These are phyloP conservation scores for Irpex rosettiformis DNA, from an alignment of 1,284 basidiomycete genomes.

Conservation along the genomic window DNA sequence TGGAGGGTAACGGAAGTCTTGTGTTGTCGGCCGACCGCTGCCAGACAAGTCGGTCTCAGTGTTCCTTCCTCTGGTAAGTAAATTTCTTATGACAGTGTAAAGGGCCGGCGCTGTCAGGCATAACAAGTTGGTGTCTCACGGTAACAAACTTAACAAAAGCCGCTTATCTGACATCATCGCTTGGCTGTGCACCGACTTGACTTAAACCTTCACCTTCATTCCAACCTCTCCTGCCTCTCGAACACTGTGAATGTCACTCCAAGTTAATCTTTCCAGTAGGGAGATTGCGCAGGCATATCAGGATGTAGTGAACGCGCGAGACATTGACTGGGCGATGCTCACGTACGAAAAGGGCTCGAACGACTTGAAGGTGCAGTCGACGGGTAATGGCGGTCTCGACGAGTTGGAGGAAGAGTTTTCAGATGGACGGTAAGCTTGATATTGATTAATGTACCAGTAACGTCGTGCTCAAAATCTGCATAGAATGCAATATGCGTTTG, in stretches of 20 bases:
- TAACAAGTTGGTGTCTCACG: neutral
- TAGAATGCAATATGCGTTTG: slow-evolving; percentile 95
- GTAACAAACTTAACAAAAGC: neutral
- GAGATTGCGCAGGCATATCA: slow-evolving; percentile 81
- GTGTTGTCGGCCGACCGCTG: neutral
- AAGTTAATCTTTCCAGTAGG: slow-evolving; percentile 68
- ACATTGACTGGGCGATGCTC: slow-evolving; percentile 85
- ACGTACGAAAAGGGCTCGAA: slow-evolving; percentile 86
- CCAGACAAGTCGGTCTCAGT: too few species aligned
- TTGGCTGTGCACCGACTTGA: neutral
- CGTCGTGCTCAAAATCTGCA: slow-evolving; percentile 3
- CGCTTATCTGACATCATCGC: slow-evolving; percentile 1
- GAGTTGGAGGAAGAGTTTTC: slow-evolving; percentile 94
- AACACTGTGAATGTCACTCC: slow-evolving; percentile 57
- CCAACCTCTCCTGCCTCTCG: neutral
- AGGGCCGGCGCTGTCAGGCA: too few species aligned
- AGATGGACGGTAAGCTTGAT: slow-evolving; percentile 70
- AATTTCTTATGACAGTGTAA: too few species aligned
- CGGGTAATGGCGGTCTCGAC: slow-evolving; percentile 83
- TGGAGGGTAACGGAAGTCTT: neutral
- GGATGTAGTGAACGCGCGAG: slow-evolving; percentile 69
- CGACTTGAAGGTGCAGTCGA: slow-evolving; percentile 86
- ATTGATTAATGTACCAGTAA: slow-evolving; percentile 1
- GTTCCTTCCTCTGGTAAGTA: too few species aligned
- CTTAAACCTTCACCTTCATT: neutral